Base-by-base conservation (phyloP, 805 yeast genomes). In the Schwanniomyces sp. region DNA sequence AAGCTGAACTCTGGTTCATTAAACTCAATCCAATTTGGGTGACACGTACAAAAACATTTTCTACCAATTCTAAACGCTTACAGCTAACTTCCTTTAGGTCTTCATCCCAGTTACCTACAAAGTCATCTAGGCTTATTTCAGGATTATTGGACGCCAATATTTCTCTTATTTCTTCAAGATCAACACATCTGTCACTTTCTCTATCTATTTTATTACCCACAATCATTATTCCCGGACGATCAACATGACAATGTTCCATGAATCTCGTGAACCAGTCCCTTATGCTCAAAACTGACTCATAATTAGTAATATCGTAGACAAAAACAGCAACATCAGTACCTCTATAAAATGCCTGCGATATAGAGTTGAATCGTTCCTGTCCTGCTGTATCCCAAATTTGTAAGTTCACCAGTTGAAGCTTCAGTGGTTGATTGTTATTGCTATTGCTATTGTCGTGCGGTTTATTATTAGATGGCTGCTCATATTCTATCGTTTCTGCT, bases 311-410 rank as follows among this genome's bases (percentile, higher is more conserved):
- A 59, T 81, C 86, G 55, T 78, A 80, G 16, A 80, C 80, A 38
- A 81, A 55, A 7, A 81, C 68, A 4, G 75, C 81, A 16, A 80
- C 78, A 54, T 81, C 85, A 0, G 84, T 73, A 7, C 86, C 86
- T 34, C 86, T 62, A 59, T 80, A 81, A 53, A 80, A 81, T 4
- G 83, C 79, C 56, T 74, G 77, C 9, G 79, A 70, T 27, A 79
- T 76, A 44, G 80, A 75, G 49, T 73, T 72, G 58, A 72, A 74
- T 41, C 78, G 55, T 52, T 74, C 78, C 56, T 74, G 78, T 11
- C 78, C 78, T 1, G 78, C 78, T 8, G 78, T 74, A 54, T 74
- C 78, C 76, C 81, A 84, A 8, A 84, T 75, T 61, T 84, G 89
- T 34, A 84, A 65, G 43, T 66, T 67, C 17, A 75, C 74, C 29